Conservation (phyloP, 306 rosid species). For the Vigna unguiculata region DNA sequence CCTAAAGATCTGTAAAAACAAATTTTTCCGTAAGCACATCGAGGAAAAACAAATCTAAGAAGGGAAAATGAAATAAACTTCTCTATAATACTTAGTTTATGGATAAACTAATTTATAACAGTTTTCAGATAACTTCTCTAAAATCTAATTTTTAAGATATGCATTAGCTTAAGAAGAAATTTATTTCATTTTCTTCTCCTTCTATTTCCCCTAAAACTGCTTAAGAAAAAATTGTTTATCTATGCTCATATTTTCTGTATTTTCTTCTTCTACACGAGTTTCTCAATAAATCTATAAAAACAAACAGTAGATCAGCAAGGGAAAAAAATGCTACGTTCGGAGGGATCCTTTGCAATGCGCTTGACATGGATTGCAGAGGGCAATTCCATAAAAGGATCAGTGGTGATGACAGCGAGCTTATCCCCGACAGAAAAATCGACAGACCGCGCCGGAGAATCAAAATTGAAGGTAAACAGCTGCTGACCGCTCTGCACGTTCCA, state of each 20-base stretch:
- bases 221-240: too few species aligned
- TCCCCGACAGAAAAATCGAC: conserved; percentile 79
- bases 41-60: too few species aligned
- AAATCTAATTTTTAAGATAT: background rate
- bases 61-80: too few species aligned
- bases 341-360: conserved; percentile 61
- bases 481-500: conserved; percentile 88
- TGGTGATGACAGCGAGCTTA: conserved; percentile 67
- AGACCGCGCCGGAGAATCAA: conserved; percentile 77
- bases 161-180: background rate
- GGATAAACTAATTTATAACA: too few species aligned
- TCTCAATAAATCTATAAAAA: background rate
- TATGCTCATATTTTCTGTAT: too few species aligned
- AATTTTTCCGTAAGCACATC: too few species aligned
- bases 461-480: conserved; percentile 72
- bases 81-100: too few species aligned
- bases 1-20: too few species aligned
- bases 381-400: conserved; percentile 80
- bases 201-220: too few species aligned
- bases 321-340: conserved; percentile 57
- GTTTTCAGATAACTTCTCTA: too few species aligned
- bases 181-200: too few species aligned
- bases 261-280: background rate
- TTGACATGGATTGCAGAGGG: conserved; percentile 84
- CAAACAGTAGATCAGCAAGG: background rate